Percentiles rank a stretch among this genome's conserved stretches.
Conservation (phyloP, 164 flowering plant species). For the Liquidambar formosana region DNA sequence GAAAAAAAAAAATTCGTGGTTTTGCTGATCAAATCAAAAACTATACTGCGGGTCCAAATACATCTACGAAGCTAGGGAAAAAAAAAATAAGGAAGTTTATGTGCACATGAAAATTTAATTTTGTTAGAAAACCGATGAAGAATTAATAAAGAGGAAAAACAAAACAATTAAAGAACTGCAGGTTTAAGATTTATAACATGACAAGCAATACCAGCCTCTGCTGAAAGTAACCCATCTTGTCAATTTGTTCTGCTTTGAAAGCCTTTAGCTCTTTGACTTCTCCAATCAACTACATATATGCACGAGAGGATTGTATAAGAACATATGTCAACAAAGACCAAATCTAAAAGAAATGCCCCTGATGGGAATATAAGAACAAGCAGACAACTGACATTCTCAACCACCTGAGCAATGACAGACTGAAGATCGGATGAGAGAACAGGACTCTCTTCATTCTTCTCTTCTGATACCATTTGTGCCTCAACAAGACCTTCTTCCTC, state of each 20-base stretch:
- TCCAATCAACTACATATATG: constrained; percentile 46
- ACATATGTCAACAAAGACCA: background rate
- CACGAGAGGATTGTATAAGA: background rate
- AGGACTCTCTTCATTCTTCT: constrained; percentile 25
- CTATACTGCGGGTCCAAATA: no score
- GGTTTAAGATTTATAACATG: background rate
- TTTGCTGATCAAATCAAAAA: no score
- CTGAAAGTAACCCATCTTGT: constrained; percentile 45
- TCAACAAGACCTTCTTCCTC: constrained; percentile 17
- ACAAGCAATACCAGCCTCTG: constrained; percentile 60
- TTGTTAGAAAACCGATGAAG: background rate
- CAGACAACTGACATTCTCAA: constrained; percentile 6
- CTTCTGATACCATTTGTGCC: constrained; percentile 12
- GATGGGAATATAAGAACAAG: background rate
- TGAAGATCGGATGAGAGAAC: constrained; percentile 32
- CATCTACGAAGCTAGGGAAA: background rate
- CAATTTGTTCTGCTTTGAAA: constrained; percentile 39
- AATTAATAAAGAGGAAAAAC: background rate
- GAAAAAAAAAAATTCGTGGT: no score
- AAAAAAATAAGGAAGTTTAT: background rate
- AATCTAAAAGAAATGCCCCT: constrained; percentile 6
- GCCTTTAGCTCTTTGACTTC: constrained; percentile 55
- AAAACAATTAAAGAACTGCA: background rate
- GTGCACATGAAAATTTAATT: background rate
- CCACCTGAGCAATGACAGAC: constrained; percentile 44